A percentile compares a stretch with the other conserved stretches of the same genome.
These are phyloP conservation scores for Aureobasidium vineae DNA, from an alignment of 2,329 filamentous ascomycete genomes.

Conservation along the genomic window DNA sequence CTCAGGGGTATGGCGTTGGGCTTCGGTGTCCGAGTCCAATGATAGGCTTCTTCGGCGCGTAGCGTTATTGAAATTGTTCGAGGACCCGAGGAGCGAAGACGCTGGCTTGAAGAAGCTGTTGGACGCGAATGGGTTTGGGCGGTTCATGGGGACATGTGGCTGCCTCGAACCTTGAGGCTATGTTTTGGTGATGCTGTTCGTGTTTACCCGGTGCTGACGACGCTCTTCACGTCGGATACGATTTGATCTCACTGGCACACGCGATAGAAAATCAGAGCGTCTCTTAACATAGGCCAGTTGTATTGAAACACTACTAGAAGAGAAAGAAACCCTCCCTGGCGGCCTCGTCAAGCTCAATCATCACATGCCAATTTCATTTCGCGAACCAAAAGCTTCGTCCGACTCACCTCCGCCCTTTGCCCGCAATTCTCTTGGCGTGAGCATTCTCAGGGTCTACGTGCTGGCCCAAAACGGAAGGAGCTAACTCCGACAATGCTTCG, in stretches of 20 bases:
- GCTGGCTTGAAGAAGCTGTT: conserved; percentile 42
- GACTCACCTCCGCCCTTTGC: background rate
- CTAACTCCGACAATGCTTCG: conserved; percentile 12
- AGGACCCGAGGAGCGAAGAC: conserved; percentile 38
- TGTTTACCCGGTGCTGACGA: conserved; percentile 12
- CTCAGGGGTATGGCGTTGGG: conserved; percentile 30
- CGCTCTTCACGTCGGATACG: background rate
- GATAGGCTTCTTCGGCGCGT: conserved; percentile 33
- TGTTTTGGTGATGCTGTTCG: background rate
- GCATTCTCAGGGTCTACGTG: conserved; percentile 4
- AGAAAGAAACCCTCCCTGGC: background rate
- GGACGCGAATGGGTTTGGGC: conserved; percentile 31
- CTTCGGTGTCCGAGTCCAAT: conserved; percentile 40
- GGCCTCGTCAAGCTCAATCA: background rate
- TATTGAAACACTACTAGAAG: background rate
- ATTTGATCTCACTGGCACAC: background rate
- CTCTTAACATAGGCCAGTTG: background rate
- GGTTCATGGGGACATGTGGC: conserved; percentile 30
- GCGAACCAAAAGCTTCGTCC: background rate
- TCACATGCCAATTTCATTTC: conserved; percentile 11
- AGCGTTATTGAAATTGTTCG: conserved; percentile 31
- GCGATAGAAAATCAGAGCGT: too few relatives aligned
- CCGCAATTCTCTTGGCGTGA: background rate
- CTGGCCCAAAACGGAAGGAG: background rate
- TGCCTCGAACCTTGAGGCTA: conserved; percentile 7